These are phyloP conservation scores for Insectozyma bohioensis DNA, from an alignment of 1,139 yeast species.

Conservation along the genomic window DNA sequence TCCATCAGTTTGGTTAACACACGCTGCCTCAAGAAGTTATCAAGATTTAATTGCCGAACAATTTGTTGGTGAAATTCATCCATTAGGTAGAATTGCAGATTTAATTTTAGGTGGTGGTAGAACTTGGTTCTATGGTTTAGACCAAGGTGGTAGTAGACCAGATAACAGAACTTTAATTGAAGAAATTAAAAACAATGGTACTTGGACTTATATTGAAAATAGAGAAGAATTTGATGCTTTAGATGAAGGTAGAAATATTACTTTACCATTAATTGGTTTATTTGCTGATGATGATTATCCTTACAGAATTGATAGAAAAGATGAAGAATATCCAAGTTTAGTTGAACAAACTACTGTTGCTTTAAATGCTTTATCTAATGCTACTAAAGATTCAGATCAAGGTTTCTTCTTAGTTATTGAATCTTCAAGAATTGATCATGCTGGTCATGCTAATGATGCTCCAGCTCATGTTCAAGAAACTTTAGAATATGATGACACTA, in stretches of 20 bases:
- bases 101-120: constrained; percentile 88
- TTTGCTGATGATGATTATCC: constrained; percentile 76
- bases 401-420: constrained; percentile 83
- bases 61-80: constrained; percentile 67
- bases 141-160: constrained; percentile 59
- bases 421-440: constrained; percentile 90
- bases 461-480: constrained; percentile 32
- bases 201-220: constrained; percentile 65
- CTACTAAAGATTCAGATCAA: constrained; percentile 64
- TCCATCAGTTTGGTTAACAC: constrained; percentile 83
- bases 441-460: constrained; percentile 88
- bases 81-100: constrained; percentile 76
- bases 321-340: constrained; percentile 61
- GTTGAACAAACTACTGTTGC: constrained; percentile 76
- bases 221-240: constrained; percentile 53
- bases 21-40: constrained; percentile 64
- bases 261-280: constrained; percentile 70
- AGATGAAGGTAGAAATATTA: constrained; percentile 56
- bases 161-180: constrained; percentile 65
- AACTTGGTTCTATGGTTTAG: constrained; percentile 58
- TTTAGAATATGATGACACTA: constrained; percentile 71
- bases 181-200: constrained; percentile 54
- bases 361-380: constrained; percentile 58
- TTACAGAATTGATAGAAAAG: constrained; percentile 71
- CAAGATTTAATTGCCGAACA: constrained; percentile 84